Conservation (phyloP, 2,329 filamentous ascomycete genomes). For the Fusarium musae region DNA sequence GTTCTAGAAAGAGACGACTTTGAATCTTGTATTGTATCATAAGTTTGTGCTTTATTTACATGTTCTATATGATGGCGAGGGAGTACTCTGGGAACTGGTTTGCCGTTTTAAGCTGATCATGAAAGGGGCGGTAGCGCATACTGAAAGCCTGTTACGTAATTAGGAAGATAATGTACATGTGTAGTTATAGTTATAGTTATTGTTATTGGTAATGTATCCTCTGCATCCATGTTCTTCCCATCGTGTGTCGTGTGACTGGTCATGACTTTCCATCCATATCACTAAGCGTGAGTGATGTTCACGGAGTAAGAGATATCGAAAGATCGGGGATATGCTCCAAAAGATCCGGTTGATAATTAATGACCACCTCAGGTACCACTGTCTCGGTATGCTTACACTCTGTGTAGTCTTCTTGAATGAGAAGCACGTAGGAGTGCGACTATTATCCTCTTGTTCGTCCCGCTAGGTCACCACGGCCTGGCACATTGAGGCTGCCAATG, state of each 20-base stretch:
- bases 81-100: constrained; percentile 3
- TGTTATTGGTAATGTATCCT: neutral
- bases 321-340: too few species aligned
- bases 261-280: neutral
- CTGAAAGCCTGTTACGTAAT: constrained; percentile 2
- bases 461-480: neutral
- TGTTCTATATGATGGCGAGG: constrained; percentile 14
- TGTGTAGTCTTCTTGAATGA: neutral
- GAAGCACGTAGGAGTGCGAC: neutral
- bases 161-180: constrained; percentile 5
- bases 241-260: neutral
- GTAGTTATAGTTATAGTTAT: neutral
- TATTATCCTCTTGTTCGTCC: neutral
- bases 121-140: neutral
- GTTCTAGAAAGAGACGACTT: neutral
- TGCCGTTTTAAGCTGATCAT: neutral
- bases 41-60: constrained; percentile 4
- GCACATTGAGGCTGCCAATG: neutral
- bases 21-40: constrained; percentile 16
- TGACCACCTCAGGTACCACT: neutral
- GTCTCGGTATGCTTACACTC: neutral
- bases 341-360: neutral
- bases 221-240: neutral
- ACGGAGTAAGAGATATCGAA: neutral
- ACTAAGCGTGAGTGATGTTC: neutral